Base-by-base conservation (phyloP, 495 filamentous ascomycete species). In the Polyplosphaeria fusca region DNA sequence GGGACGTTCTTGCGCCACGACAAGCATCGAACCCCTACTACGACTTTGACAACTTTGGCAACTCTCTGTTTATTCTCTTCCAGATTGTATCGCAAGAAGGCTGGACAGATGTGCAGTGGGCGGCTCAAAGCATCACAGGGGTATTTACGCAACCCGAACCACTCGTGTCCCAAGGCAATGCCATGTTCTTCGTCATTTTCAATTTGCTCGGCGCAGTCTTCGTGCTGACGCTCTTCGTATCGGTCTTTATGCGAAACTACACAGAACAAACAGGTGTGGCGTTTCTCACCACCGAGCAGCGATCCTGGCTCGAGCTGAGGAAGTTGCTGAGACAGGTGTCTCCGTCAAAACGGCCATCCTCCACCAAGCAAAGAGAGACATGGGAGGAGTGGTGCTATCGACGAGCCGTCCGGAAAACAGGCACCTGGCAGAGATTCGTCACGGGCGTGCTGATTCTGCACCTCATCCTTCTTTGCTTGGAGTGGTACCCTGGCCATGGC, bases 201-300 rank as follows among this genome's bases (percentile, higher is more conserved):
- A 99, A 99, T 70, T 80, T 99, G 61, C 80, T 99, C 54, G 91
- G 90, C 22, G 88, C 94, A 2, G 94, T 99, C 67, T 99, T 99
- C 75, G 89, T 99, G 46, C 76, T 99, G 71, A 99, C 94, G 1
- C 76, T 99, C 67, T 99, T 99, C 68, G 93, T 97, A 28, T 96
- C 93, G 58, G 93, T 99, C 44, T 99, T 99, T 71, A 99, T 99
- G 94, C 87, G 93, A 40, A 97, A 94, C 70, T 97, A 97, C 74
- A 97, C 93, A 2, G 93, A 99, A 74, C 91, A 97, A 71, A 99
- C 93, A 9, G 93, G 93, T 7, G 93, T 99, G 50, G 93, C 93
- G 1, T 99, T 91, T 71, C 71, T 99, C 62, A 99, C 93, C 5
- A 86, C 94, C 1, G 93, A 99, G 61, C 93, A 99, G 71, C 84